Evolutionary conservation across 1,139 yeast species (phyloP).

Genomic region (Yamadazyma trypodendri): DNA sequence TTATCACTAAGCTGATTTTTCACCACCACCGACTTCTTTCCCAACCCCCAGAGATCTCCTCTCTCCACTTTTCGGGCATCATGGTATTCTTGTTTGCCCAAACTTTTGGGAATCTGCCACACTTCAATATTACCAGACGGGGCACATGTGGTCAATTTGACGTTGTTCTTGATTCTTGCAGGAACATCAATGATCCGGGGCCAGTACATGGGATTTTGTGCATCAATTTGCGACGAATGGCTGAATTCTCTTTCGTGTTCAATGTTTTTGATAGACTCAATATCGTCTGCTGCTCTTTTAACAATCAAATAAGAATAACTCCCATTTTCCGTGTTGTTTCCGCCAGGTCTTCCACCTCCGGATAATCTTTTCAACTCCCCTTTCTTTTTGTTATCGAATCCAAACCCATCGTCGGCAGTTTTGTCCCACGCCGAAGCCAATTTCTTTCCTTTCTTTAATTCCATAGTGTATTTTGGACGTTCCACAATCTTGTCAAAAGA

Average conservation of each 20-base stretch:
- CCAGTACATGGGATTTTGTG: slow-evolving; percentile 48
- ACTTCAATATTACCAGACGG: slow-evolving; percentile 77
- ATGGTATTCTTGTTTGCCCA: slow-evolving; percentile 73
- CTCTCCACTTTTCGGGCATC: slow-evolving; percentile 82
- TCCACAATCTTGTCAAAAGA: slow-evolving; percentile 70
- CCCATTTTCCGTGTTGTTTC: slow-evolving; percentile 71
- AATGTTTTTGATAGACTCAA: slow-evolving; percentile 31
- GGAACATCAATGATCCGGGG: slow-evolving; percentile 79
- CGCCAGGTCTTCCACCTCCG: slow-evolving; percentile 76
- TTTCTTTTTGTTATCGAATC: slow-evolving; percentile 33
- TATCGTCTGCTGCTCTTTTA: slow-evolving; percentile 51
- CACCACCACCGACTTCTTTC: slow-evolving; percentile 60
- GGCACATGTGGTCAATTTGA: slow-evolving; percentile 75
- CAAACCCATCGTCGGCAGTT: slow-evolving; percentile 52
- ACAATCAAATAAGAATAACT: slow-evolving; percentile 75
- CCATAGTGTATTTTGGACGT: slow-evolving; percentile 76
- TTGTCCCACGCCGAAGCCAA: slow-evolving; percentile 74
- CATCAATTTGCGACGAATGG: slow-evolving; percentile 21
- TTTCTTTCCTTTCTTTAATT: slow-evolving; percentile 76
- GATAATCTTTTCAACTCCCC: slow-evolving; percentile 28
- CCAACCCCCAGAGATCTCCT: slow-evolving; percentile 92
- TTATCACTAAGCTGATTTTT: slow-evolving; percentile 32
- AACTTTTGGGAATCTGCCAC: slow-evolving; percentile 84
- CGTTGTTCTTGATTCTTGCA: slow-evolving; percentile 77
- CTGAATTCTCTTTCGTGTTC: slow-evolving; percentile 32